Percentiles rank a stretch among this genome's conserved stretches.
Conservation (phyloP, 495 filamentous ascomycete species). For the Aspergillus steynii region DNA sequence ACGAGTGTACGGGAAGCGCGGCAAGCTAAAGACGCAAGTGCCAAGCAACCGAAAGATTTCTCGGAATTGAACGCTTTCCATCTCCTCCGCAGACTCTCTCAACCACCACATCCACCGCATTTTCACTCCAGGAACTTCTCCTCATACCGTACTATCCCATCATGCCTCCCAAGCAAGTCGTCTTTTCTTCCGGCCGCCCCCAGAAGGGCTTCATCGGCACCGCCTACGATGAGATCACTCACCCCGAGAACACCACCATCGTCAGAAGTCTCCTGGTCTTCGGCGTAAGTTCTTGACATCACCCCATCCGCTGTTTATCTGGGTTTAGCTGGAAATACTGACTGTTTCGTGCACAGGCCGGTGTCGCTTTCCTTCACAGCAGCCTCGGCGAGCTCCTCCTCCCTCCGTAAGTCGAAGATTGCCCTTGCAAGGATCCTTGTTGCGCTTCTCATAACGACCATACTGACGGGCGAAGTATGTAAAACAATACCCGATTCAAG, state of each 20-base stretch:
- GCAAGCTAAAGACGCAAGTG: constrained; percentile 41
- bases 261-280: constrained; percentile 73
- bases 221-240: constrained; percentile 64
- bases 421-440: neutral
- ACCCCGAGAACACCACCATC: constrained; percentile 72
- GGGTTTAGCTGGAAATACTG: constrained; percentile 14
- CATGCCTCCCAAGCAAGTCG: constrained; percentile 47
- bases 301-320: neutral
- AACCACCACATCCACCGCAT: constrained; percentile 5
- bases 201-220: constrained; percentile 51
- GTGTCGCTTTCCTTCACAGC: constrained; percentile 72
- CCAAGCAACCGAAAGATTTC: constrained; percentile 49
- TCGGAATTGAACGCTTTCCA: constrained; percentile 25
- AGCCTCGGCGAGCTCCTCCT: constrained; percentile 73
- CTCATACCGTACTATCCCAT: constrained; percentile 7
- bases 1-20: constrained; percentile 38
- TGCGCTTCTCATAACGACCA: neutral
- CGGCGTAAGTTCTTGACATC: constrained; percentile 56
- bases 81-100: constrained; percentile 7
- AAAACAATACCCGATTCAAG: constrained; percentile 15
- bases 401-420: constrained; percentile 59
- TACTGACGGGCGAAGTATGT: constrained; percentile 19
- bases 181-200: constrained; percentile 33
- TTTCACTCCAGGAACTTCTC: neutral
- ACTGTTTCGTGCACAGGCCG: constrained; percentile 49